These are phyloP conservation scores for Colletotrichum sp. DNA, from an alignment of 2,329 filamentous ascomycete species.

Conservation along the genomic window DNA sequence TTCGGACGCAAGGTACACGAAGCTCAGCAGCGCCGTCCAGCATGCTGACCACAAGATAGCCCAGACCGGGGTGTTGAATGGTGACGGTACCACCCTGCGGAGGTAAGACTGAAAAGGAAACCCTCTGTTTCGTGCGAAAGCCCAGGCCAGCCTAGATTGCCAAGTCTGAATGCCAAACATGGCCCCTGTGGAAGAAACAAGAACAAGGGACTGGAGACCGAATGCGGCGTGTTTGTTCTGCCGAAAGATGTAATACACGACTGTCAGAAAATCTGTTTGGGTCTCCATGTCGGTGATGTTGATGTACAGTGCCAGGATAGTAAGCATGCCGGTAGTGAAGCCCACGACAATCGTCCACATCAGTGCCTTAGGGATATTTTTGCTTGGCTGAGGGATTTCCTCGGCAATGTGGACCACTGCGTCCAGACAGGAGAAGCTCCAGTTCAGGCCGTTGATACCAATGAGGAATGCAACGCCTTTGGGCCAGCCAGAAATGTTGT, in stretches of 20 bases:
- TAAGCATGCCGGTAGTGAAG: slow-evolving; percentile 24
- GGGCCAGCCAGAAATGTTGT: slow-evolving; percentile 29
- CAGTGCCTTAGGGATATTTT: slow-evolving; percentile 27
- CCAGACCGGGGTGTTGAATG: slow-evolving; percentile 29
- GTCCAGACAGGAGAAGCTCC: slow-evolving; percentile 34
- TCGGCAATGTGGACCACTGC: slow-evolving; percentile 31
- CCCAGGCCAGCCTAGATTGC: slow-evolving; percentile 33
- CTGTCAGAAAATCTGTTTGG: slow-evolving; percentile 23
- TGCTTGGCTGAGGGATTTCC: slow-evolving; percentile 29
- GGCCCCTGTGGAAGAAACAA: slow-evolving; percentile 25
- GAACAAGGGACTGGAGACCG: slow-evolving; percentile 25
- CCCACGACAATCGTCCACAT: slow-evolving; percentile 28
- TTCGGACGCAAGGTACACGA: slow-evolving; percentile 30
- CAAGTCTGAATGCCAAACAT: slow-evolving; percentile 31
- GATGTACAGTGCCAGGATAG: slow-evolving; percentile 23
- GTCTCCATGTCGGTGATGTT: slow-evolving; percentile 29
- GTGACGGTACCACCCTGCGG: slow-evolving; percentile 24
- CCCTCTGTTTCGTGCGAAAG: slow-evolving; percentile 28
- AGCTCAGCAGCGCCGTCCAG: slow-evolving; percentile 27
- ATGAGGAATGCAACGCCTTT: slow-evolving; percentile 32
- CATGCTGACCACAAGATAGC: slow-evolving; percentile 26
- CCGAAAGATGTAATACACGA: slow-evolving; percentile 27
- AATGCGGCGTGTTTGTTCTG: slow-evolving; percentile 25
- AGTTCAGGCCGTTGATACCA: slow-evolving; percentile 31
- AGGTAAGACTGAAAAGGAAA: slow-evolving; percentile 27